Evolutionary conservation across 345 rosid species (phyloP), one percentile per base, ranked within the genome.

Genomic region (Sonneratia caseolaris): DNA sequence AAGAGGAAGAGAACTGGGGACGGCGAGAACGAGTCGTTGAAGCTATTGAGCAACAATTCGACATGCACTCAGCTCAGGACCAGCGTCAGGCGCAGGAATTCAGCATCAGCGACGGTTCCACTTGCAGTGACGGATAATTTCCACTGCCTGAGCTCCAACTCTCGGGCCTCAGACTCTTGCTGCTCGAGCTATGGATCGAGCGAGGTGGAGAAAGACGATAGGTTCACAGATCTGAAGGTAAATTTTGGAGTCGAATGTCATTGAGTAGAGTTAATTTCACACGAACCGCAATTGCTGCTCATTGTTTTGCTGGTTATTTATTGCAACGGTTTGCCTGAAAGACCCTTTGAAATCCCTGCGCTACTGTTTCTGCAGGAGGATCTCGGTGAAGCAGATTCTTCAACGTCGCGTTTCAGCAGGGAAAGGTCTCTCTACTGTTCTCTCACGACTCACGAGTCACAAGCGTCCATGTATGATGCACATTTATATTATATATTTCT

Each of bases 101-200:
- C 70, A 2, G 62, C 21, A 3, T 22, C 8, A 47, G 43, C 62
- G 43, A 37, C 68, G 21, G 40, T 24, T 32, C 35, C 71, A 14
- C 47, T n/a, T 48, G 57, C 42, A 16, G 61, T 3, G 49, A 2
- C 5, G 21, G 74, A 22, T 66, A 59, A 32, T 32, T 37, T 22
- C 68, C 77, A 56, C 21, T 71, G 73, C 72, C 70, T 74, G 35
- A 85, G 82, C 69, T 27, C 73, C 77, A 74, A 76, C 73, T 75
- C 77, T 57, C 76, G 65, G 38, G 79, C 69, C 71, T 22, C 21
- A 32, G 7, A 16, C 27, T 88, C 89, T 68, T 86, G 94, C 76
- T 84, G 88, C 66, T 84, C 88, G 19, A 83, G 86, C 80, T 78
- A 81, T 68, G 82, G 86, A 81, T 83, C 86, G 51, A 78, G 82